A percentile compares a stretch with the other conserved stretches of the same genome.
Conservation (phyloP, 768 basidiomycete species). For the Lentinula sp. region DNA sequence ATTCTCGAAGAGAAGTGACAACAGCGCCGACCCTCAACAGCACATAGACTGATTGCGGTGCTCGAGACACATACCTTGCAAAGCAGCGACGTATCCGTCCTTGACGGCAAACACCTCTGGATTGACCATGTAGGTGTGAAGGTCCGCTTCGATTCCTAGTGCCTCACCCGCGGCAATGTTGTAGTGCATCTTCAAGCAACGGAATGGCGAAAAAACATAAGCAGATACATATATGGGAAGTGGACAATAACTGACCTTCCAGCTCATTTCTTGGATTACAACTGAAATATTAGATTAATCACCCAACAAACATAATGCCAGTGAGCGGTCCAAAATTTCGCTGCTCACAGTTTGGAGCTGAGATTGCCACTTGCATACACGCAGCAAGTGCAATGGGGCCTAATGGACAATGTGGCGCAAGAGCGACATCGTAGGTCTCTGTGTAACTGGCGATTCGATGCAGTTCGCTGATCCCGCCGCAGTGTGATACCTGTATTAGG, state of each 20-base stretch:
- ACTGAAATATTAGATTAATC: slow-evolving; percentile 23
- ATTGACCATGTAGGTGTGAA: slow-evolving; percentile 53
- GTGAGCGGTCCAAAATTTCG: not conserved
- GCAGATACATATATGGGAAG: not conserved
- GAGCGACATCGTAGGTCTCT: slow-evolving; percentile 66
- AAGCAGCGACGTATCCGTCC: slow-evolving; percentile 42
- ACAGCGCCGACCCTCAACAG: not conserved
- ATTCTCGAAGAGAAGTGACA: not conserved
- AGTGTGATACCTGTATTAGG: slow-evolving; percentile 41
- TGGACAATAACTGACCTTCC: slow-evolving; percentile 33
- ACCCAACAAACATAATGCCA: not conserved
- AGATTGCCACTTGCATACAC: slow-evolving; percentile 56
- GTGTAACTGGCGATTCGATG: slow-evolving; percentile 52
- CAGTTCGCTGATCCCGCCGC: slow-evolving; percentile 55
- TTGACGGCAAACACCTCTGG: slow-evolving; percentile 46
- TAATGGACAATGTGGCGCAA: slow-evolving; percentile 69
- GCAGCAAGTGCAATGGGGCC: slow-evolving; percentile 71
- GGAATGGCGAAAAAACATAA: not conserved
- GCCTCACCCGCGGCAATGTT: slow-evolving; percentile 31
- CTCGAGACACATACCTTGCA: slow-evolving; percentile 25
- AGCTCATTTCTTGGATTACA: slow-evolving; percentile 62
- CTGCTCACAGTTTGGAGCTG: slow-evolving; percentile 52
- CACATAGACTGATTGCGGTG: not conserved
- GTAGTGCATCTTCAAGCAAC: slow-evolving; percentile 48
- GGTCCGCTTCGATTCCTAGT: slow-evolving; percentile 33